These are phyloP conservation scores for Eucalyptus polybractea DNA, from an alignment of 345 rosid genomes.

Conservation along the genomic window DNA sequence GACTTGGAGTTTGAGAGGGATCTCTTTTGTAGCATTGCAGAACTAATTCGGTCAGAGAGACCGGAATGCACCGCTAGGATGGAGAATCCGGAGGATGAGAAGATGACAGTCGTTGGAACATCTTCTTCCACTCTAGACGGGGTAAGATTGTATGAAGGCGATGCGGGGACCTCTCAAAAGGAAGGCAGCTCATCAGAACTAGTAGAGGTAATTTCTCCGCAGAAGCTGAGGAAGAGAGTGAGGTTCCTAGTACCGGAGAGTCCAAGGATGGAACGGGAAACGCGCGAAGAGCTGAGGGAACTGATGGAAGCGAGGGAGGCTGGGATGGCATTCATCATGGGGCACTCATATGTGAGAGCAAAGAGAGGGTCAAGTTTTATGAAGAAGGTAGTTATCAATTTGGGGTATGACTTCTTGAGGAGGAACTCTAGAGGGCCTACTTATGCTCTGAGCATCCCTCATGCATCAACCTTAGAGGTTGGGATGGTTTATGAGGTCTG, in stretches of 20 bases:
- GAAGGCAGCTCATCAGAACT: conserved; percentile 3
- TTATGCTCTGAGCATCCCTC: conserved; percentile 60
- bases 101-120: conserved; percentile 67
- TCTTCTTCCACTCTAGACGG: conserved; percentile 48
- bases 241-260: conserved; percentile 73
- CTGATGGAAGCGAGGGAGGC: conserved; percentile 88
- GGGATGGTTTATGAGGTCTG: conserved; percentile 86
- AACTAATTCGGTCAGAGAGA: conserved; percentile 56
- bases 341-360: conserved; percentile 77
- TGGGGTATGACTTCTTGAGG: conserved; percentile 80
- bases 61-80: background rate
- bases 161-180: background rate
- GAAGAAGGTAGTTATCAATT: conserved; percentile 72
- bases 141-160: conserved; percentile 36
- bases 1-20: conserved; percentile 81
- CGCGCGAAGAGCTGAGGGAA: conserved; percentile 59
- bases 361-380: conserved; percentile 78
- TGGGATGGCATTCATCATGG: conserved; percentile 86
- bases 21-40: conserved; percentile 76
- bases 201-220: conserved; percentile 4
- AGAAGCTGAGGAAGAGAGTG: conserved; percentile 42
- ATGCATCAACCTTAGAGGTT: conserved; percentile 86
- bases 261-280: conserved; percentile 15
- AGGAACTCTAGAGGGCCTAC: conserved; percentile 77
- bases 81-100: conserved; percentile 26